Conservation (phyloP, 1,284 basidiomycete species). For the Uromyces viciae-fabae region DNA sequence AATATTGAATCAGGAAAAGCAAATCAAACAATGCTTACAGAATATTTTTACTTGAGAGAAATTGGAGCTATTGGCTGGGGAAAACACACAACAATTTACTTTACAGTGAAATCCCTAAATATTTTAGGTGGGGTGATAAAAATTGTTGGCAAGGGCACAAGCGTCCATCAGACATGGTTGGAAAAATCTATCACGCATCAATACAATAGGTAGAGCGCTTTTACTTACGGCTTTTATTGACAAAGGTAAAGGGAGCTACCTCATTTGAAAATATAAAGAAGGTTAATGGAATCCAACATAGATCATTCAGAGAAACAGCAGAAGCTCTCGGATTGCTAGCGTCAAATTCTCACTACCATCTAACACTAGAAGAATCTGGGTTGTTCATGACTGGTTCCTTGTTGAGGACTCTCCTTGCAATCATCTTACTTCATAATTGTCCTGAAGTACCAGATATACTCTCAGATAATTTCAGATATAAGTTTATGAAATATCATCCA, state of each 20-base stretch:
- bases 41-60: not conserved
- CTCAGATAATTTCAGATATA: too few species aligned
- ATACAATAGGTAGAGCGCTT: conserved; percentile 56
- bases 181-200: conserved; percentile 56
- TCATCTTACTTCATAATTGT: too few species aligned
- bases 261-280: not conserved
- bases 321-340: not conserved
- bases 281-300: not conserved
- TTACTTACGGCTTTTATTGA: conserved; percentile 55
- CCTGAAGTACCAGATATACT: too few species aligned
- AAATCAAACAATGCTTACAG: not conserved
- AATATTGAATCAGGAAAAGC: not conserved
- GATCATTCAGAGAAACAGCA: not conserved
- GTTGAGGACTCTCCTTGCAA: too few species aligned
- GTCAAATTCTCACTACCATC: not conserved
- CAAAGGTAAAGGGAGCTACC: not conserved
- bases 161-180: not conserved
- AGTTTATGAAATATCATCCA: too few species aligned
- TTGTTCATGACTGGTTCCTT: too few species aligned
- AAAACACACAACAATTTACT: not conserved
- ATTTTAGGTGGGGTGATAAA: not conserved
- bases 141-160: too few species aligned
- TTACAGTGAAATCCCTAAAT: not conserved
- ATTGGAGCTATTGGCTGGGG: not conserved
- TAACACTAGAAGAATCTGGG: too few species aligned